phyloP scores from a whole-genome alignment of 148 eudicot genomes.

The Pharnaceum exiguum region DNA sequence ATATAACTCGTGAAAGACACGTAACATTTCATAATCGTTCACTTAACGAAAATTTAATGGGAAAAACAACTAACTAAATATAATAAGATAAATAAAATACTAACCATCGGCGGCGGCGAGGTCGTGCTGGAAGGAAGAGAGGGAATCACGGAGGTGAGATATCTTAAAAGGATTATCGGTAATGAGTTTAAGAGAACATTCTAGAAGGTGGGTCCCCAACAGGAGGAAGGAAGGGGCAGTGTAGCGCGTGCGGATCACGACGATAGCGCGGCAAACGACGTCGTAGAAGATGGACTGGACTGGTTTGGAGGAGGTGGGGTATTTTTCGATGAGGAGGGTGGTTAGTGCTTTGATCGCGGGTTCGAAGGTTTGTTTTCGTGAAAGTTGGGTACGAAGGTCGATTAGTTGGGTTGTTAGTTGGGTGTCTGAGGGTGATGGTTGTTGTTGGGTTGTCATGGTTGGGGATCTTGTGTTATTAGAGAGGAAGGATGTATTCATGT shows the following conservation, averaged over 20 bases:
- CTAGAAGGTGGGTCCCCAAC: constrained; percentile 68
- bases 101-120: constrained; percentile 35
- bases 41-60: too few relatives aligned
- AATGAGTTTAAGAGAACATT: constrained; percentile 45
- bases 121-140: constrained; percentile 36
- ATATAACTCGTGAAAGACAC: too few relatives aligned
- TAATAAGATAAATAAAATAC: too few relatives aligned
- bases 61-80: too few relatives aligned
- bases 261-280: constrained; percentile 72
- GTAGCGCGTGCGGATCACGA: constrained; percentile 79
- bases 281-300: constrained; percentile 57
- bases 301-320: constrained; percentile 58
- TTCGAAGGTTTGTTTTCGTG: constrained; percentile 70
- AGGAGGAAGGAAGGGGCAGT: constrained; percentile 72
- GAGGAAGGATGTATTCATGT: not conserved
- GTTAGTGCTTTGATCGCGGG: constrained; percentile 47
- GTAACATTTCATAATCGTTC: too few relatives aligned
- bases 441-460: constrained; percentile 2
- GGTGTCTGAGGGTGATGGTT: not conserved
- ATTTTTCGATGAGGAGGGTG: constrained; percentile 44
- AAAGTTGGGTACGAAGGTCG: constrained; percentile 59
- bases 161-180: constrained; percentile 34
- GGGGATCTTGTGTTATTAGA: not conserved
- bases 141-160: constrained; percentile 45
- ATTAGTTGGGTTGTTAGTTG: constrained; percentile 34